Evolutionary conservation across 2,329 filamentous ascomycete species (phyloP).

Genomic region (Hypoxylon rubiginosum): DNA sequence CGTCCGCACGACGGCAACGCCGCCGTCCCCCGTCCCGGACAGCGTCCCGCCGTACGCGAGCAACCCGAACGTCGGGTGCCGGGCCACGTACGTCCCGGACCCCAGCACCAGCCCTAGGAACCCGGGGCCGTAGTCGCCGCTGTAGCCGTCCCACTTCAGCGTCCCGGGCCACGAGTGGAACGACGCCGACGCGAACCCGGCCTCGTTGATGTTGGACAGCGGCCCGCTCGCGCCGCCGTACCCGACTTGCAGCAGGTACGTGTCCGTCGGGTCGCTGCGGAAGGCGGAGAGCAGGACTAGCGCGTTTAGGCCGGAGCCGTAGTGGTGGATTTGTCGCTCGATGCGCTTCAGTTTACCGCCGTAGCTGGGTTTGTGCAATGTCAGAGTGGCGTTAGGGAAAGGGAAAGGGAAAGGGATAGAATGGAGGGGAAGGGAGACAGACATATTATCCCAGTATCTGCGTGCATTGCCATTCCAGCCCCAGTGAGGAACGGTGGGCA

Average conservation of each 20-base stretch:
- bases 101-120: slow-evolving; percentile 66
- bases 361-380: slow-evolving; percentile 49
- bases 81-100: slow-evolving; percentile 63
- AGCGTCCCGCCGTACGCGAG: slow-evolving; percentile 64
- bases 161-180: slow-evolving; percentile 71
- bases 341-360: slow-evolving; percentile 59
- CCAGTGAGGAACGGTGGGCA: slow-evolving; percentile 71
- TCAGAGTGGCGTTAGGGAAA: not conserved
- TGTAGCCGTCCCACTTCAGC: slow-evolving; percentile 68
- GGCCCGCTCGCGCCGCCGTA: slow-evolving; percentile 68
- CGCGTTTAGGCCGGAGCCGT: slow-evolving; percentile 70
- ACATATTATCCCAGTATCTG: slow-evolving; percentile 72
- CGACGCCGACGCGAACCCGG: slow-evolving; percentile 66
- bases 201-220: slow-evolving; percentile 67
- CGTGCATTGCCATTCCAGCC: slow-evolving; percentile 73
- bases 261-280: slow-evolving; percentile 59
- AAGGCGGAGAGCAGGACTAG: slow-evolving; percentile 67
- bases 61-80: slow-evolving; percentile 61
- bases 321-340: slow-evolving; percentile 70
- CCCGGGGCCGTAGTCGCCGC: slow-evolving; percentile 69
- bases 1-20: slow-evolving; percentile 54
- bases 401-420: not conserved
- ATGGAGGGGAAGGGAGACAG: slow-evolving; percentile 39
- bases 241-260: slow-evolving; percentile 66
- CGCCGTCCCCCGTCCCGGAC: slow-evolving; percentile 41